Base-by-base conservation (phyloP, 768 basidiomycete genomes). In the Termitomyces sp. region DNA sequence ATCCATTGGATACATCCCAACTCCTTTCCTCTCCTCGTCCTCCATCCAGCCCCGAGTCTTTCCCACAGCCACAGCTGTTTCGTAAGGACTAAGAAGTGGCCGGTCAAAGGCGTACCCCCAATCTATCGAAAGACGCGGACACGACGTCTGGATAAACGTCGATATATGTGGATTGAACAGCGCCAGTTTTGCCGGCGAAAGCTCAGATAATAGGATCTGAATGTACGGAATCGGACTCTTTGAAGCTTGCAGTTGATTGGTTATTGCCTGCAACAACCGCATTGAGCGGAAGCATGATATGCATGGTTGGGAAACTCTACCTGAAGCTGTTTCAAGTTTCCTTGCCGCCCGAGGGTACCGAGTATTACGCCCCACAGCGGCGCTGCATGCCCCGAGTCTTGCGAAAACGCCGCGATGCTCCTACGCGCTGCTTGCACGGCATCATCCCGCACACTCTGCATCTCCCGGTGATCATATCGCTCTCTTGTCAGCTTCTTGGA, bases 61-160 rank as follows among this genome's bases (percentile, higher is more conserved):
- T 0, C 91, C 92, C 1, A 97, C 79, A 11, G 88, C 94, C 1
- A 98, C 91, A 5, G 88, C 86, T 0, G 92, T 89, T 74, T 98
- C 97, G 70, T 98, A 99, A 1, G 96, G 95, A 67, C 88, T 95
- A 40, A 99, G 75, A 53, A 98, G 77, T 2, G 97, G 97, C 25
- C 83, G 79, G 57, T 88, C 80, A 75, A 99, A 99, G 1, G 96
- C 97, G 69, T 96, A 96, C 4, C 97, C 97, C 97, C 97, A 99
- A 70, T 99, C 97, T 60, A 98, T 98, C 17, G 93, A 95, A 57
- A 99, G 77, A 31, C 97, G 86, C 3, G 97, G 97, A 73, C 97
- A 98, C 0, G 95, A 93, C 1, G 97, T 99, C 71, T 98, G 97
- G 17, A 98, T 85, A 72, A 98, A 98, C 0, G 91, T 87, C 2